Percentiles rank a stretch among this genome's conserved stretches.
Conservation (phyloP, 192 early-diverging fungal genomes). For the Coemansia sp. region DNA sequence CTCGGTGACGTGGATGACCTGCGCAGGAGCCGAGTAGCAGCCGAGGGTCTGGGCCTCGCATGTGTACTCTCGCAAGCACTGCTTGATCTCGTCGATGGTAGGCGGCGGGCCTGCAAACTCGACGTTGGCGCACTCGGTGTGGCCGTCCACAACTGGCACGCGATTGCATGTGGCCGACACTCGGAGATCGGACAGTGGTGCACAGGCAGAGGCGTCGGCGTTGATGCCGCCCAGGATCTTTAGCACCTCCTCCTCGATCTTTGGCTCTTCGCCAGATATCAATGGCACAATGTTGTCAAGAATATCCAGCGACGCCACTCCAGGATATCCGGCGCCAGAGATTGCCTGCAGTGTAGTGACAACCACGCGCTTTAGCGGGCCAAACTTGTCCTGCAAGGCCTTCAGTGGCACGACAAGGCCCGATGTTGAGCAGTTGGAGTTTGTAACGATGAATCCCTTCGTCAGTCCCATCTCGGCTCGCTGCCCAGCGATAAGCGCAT, state of each 20-base stretch:
- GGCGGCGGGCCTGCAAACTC: constrained; percentile 76
- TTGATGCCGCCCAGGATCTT: constrained; percentile 88
- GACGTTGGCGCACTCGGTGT: constrained; percentile 87
- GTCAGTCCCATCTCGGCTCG: constrained; percentile 59
- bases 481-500: constrained; percentile 80
- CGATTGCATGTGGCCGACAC: constrained; percentile 97
- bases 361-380: constrained; percentile 76
- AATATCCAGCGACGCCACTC: constrained; percentile 93
- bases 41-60: constrained; percentile 81
- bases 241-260: constrained; percentile 91
- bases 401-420: constrained; percentile 90
- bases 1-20: constrained; percentile 73
- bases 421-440: constrained; percentile 99
- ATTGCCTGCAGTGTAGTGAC: constrained; percentile 96
- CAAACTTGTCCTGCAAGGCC: constrained; percentile 90
- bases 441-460: constrained; percentile 92
- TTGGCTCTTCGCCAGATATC: constrained; percentile 95
- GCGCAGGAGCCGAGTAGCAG: constrained; percentile 78
- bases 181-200: constrained; percentile 60
- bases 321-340: constrained; percentile 97
- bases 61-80: constrained; percentile 72
- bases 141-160: constrained; percentile 96
- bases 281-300: constrained; percentile 95
- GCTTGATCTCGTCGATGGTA: constrained; percentile 73
- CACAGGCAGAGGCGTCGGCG: constrained; percentile 49